Conservation (phyloP, 2,329 filamentous ascomycete species). For the Mycogone perniciosa region DNA sequence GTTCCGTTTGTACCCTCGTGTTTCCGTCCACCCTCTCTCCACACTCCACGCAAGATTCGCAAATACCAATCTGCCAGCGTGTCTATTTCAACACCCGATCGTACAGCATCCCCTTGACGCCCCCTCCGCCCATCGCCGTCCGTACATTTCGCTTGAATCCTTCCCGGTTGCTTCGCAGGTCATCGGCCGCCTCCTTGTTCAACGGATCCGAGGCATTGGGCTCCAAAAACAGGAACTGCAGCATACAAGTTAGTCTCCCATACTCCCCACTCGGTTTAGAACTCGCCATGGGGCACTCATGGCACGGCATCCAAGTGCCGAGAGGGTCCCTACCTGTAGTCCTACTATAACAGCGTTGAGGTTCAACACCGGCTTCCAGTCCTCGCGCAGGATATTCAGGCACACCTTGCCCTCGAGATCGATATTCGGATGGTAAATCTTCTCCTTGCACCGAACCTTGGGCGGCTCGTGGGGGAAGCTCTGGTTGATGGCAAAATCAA, state of each 20-base stretch:
- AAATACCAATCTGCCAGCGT: neutral
- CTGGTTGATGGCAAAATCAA: conserved; percentile 86
- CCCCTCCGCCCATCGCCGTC: conserved; percentile 73
- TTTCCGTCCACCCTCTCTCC: neutral
- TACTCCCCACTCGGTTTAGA: too few relatives aligned
- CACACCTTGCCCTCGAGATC: conserved; percentile 97
- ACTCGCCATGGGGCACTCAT: neutral
- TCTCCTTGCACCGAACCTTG: conserved; percentile 94
- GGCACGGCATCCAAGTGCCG: neutral
- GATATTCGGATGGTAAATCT: conserved; percentile 99
- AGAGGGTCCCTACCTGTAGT: conserved; percentile 56
- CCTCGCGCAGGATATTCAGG: conserved; percentile 92
- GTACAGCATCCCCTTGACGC: conserved; percentile 65
- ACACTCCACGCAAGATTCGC: neutral
- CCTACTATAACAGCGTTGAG: conserved; percentile 95
- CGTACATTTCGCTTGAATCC: conserved; percentile 88
- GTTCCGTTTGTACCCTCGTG: neutral
- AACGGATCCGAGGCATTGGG: conserved; percentile 96
- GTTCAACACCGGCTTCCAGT: conserved; percentile 98
- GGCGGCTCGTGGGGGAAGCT: conserved; percentile 97
- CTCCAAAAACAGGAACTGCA: conserved; percentile 90
- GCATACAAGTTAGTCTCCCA: neutral
- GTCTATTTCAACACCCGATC: conserved; percentile 68
- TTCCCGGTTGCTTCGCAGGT: conserved; percentile 78
- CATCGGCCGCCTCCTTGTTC: conserved; percentile 96